Evolutionary conservation across 352 stramenopile species (phyloP), one percentile per base, ranked within the genome.

Genomic region (Globisporangium perplexum): DNA sequence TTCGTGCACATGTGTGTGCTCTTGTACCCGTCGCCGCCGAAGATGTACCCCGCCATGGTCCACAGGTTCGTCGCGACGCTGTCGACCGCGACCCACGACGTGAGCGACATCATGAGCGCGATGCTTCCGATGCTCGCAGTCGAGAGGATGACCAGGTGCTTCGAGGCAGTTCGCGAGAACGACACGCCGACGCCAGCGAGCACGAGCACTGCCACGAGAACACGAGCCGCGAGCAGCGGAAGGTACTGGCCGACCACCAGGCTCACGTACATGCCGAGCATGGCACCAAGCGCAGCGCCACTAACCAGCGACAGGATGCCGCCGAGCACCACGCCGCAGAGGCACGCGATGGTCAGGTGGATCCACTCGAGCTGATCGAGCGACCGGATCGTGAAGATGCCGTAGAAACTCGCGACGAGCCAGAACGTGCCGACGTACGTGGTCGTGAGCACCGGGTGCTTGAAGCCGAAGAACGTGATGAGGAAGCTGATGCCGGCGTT

Each of bases 281-380:
- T 77, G 10, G 68, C 80, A 14, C 78, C 78, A 3, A 93, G 59
- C 7, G 79, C 80, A 30, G 75, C 47, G 0, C 72, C 58, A 24
- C 83, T 80, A 5, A 91, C 52, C 41, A 95, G 53, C 53, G 73
- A 78, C 44, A 73, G 74, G 12, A 93, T 58, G 7, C 77, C 73
- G 20, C 81, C 83, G 58, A 95, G 78, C 4, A 93, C 81, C 15
- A 78, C 41, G 10, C 77, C 85, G 33, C 81, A 90, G 22, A 95
- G 52, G 26, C 72, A 82, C 10, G 81, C 80, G 58, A 95, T 66
- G 8, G 70, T 53, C 23, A 59, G 65, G 23, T 90, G 85, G 53
- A 95, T 70, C 78, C 82, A 93, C n/a, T 55, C 53, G 12, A 90
- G 20, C 10, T 78, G 60, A 3, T 83, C 63, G 1, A 83, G 61